Evolutionary conservation across 139 green algal genomes (phyloP).

Genomic region (Auxenochlorella protothecoides): DNA sequence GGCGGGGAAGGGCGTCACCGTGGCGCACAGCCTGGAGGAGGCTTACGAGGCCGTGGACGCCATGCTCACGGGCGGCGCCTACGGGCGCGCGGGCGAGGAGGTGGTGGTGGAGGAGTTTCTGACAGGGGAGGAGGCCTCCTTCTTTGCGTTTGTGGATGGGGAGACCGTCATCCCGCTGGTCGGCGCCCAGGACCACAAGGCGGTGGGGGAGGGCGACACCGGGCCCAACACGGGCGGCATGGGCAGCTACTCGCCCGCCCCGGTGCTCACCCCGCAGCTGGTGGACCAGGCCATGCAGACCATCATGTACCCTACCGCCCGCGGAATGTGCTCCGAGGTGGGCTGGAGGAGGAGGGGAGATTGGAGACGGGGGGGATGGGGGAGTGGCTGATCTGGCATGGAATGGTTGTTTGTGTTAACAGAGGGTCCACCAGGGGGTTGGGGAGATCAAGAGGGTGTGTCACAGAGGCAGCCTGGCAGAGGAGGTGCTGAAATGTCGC

Average conservation of each 20-base stretch:
- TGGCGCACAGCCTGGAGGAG: conserved; percentile 66
- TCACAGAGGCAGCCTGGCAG: too few species aligned
- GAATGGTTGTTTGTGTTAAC: too few species aligned
- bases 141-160: conserved; percentile 94
- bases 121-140: conserved; percentile 88
- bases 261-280: conserved; percentile 76
- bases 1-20: conserved; percentile 87
- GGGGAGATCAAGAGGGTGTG: too few species aligned
- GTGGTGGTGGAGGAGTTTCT: conserved; percentile 97
- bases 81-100: conserved; percentile 60
- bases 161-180: conserved; percentile 54
- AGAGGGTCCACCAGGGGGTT: too few species aligned
- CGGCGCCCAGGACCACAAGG: conserved; percentile 92
- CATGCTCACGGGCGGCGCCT: conserved; percentile 71
- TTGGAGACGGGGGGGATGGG: too few species aligned
- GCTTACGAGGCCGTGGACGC: conserved; percentile 73
- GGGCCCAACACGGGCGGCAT: conserved; percentile 98
- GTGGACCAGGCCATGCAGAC: conserved; percentile 64
- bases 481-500: too few species aligned
- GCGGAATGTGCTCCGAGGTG: conserved; percentile 65
- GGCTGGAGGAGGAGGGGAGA: too few species aligned
- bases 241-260: conserved; percentile 93
- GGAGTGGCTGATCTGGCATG: too few species aligned
- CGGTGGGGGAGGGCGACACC: conserved; percentile 86
- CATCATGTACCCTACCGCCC: conserved; percentile 79